phyloP scores from a whole-genome alignment of 768 basidiomycete genomes.

The Daedaleopsis sinensis region DNA sequence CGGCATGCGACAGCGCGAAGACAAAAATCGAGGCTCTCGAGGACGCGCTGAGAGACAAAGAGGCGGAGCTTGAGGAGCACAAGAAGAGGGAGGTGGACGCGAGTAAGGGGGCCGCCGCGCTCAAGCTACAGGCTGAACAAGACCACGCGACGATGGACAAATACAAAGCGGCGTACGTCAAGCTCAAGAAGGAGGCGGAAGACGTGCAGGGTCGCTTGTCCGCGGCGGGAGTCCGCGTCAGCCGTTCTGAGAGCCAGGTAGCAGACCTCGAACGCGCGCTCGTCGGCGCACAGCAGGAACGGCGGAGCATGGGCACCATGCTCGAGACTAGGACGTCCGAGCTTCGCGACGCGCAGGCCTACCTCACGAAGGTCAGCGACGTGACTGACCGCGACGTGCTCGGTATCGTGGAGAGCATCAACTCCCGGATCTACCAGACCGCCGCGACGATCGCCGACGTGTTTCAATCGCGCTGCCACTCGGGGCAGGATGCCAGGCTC shows the following conservation, averaged over 20 bases:
- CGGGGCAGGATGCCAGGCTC: neutral
- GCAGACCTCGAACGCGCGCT: conserved; percentile 24
- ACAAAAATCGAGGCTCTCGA: neutral
- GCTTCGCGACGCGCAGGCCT: conserved; percentile 48
- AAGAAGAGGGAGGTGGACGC: no score
- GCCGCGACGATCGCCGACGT: conserved; percentile 50
- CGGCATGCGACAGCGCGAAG: neutral
- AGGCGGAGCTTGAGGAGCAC: no score
- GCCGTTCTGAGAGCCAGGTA: neutral
- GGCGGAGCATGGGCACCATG: conserved; percentile 20
- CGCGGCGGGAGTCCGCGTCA: neutral
- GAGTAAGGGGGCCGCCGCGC: neutral
- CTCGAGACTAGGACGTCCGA: conserved; percentile 44
- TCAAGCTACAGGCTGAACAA: neutral
- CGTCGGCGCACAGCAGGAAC: conserved; percentile 20
- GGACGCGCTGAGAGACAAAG: neutral
- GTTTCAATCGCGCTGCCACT: conserved; percentile 30
- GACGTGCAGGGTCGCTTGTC: neutral
- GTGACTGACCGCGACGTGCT: conserved; percentile 50
- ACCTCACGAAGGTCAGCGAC: conserved; percentile 45
- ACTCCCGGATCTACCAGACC: conserved; percentile 51
- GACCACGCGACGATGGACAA: neutral
- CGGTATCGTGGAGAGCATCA: conserved; percentile 46
- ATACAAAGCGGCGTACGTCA: neutral
- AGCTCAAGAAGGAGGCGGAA: conserved; percentile 18